phyloP scores from a whole-genome alignment of 1,139 yeast species.

The Blastobotrys arbuscula region DNA sequence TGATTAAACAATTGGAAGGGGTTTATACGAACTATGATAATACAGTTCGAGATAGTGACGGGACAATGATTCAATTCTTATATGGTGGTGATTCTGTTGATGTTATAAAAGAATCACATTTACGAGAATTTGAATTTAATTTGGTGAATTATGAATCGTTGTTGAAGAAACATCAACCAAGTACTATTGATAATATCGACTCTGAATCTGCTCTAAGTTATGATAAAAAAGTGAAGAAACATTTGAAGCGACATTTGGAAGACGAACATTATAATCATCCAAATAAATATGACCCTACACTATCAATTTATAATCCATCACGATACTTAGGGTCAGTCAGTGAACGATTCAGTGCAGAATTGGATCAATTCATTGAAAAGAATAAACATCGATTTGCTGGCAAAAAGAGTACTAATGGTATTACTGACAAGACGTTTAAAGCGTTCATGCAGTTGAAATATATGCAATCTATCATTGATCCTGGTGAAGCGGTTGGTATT shows the following conservation, averaged over 20 bases:
- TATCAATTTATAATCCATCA: slow-evolving; percentile 80
- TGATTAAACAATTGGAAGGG: slow-evolving; percentile 97
- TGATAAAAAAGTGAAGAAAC: slow-evolving; percentile 76
- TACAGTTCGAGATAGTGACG: slow-evolving; percentile 94
- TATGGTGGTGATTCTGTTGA: slow-evolving; percentile 98
- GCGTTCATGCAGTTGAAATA: slow-evolving; percentile 97
- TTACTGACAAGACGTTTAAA: slow-evolving; percentile 83
- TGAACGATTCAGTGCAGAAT: slow-evolving; percentile 75
- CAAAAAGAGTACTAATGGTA: slow-evolving; percentile 38
- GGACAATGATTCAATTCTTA: slow-evolving; percentile 85
- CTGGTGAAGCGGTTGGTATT: slow-evolving; percentile 98
- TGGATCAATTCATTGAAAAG: slow-evolving; percentile 60
- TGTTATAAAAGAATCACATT: slow-evolving; percentile 89
- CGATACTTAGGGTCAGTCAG: slow-evolving; percentile 90
- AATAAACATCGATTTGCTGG: slow-evolving; percentile 46
- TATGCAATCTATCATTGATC: slow-evolving; percentile 90
- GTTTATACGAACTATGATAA: slow-evolving; percentile 92
- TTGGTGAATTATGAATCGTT: slow-evolving; percentile 84
- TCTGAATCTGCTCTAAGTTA: slow-evolving; percentile 76
- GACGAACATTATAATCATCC: slow-evolving; percentile 60
- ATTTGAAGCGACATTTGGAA: slow-evolving; percentile 57
- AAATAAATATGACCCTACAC: slow-evolving; percentile 79
- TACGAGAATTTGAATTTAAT: slow-evolving; percentile 92
- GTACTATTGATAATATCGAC: slow-evolving; percentile 68
- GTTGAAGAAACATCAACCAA: slow-evolving; percentile 81